Evolutionary conservation across 1,139 yeast species (phyloP).

Genomic region (Scheffersomyces parashehatae): DNA sequence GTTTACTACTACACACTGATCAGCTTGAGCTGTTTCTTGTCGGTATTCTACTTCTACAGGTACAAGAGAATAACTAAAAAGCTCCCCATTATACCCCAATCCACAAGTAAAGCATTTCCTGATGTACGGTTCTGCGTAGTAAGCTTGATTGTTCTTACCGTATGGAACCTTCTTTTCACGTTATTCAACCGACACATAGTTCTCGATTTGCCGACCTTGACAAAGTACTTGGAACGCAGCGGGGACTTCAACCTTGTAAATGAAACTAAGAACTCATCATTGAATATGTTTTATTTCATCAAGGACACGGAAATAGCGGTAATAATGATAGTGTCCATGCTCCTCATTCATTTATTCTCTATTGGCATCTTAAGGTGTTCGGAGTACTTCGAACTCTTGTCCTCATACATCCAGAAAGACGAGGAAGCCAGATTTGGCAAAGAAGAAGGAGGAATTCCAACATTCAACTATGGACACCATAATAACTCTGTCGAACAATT

Average conservation of each 20-base stretch:
- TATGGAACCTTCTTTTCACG: slow-evolving; percentile 3
- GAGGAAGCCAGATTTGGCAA: neutral
- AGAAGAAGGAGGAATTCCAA: neutral
- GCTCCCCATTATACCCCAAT: slow-evolving; percentile 1
- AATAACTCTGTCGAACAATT: neutral
- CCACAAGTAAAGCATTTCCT: neutral
- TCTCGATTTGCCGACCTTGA: slow-evolving; percentile 2
- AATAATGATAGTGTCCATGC: slow-evolving; percentile 12
- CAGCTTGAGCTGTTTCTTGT: neutral
- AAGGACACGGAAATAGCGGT: slow-evolving; percentile 14
- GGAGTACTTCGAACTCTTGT: slow-evolving; percentile 13
- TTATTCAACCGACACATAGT: slow-evolving; percentile 1
- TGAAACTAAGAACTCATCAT: neutral
- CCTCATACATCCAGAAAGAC: neutral
- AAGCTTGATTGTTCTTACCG: slow-evolving; percentile 1
- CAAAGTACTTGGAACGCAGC: neutral
- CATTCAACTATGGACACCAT: neutral
- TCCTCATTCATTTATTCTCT: slow-evolving; percentile 12
- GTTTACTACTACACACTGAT: neutral
- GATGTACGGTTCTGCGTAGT: slow-evolving; percentile 2
- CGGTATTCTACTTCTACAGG: neutral
- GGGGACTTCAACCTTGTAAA: neutral
- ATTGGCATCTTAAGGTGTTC: slow-evolving; percentile 14
- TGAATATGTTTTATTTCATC: slow-evolving; percentile 5
- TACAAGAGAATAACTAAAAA: slow-evolving; percentile 1